Evolutionary conservation across 164 flowering plant genomes (phyloP).

Genomic region (Macadamia tetraphylla): DNA sequence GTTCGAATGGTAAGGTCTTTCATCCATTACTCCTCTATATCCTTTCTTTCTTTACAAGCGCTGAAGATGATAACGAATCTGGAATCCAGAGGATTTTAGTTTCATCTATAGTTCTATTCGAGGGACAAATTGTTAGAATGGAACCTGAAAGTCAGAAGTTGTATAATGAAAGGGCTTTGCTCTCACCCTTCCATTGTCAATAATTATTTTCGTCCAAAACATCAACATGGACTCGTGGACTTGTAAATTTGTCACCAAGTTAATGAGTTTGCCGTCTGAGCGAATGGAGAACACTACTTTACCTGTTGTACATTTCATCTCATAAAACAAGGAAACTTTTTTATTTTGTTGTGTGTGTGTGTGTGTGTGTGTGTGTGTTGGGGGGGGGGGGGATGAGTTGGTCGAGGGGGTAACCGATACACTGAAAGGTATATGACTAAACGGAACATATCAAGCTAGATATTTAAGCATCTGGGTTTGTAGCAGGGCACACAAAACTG

Average conservation of each 20-base stretch:
- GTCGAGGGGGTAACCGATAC: not conserved
- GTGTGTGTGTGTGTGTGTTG: too few species aligned
- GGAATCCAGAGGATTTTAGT: not conserved
- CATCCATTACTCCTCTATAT: not conserved
- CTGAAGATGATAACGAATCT: not conserved
- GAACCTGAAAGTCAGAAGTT: not conserved
- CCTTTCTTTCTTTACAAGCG: not conserved
- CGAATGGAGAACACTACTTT: not conserved
- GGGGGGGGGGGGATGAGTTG: not conserved
- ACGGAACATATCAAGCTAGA: too few species aligned
- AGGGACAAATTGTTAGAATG: not conserved
- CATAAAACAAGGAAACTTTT: too few species aligned
- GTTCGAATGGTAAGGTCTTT: slow-evolving; percentile 66
- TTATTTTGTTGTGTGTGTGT: not conserved
- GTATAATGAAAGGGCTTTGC: too few species aligned
- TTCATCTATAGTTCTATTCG: not conserved
- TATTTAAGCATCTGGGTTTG: not conserved
- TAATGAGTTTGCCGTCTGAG: not conserved
- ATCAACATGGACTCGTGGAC: too few species aligned
- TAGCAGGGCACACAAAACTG: not conserved
- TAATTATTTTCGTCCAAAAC: too few species aligned
- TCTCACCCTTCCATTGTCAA: too few species aligned
- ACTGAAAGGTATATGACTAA: not conserved
- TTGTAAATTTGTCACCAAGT: not conserved
- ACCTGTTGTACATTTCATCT: not conserved